Conservation (phyloP, 805 yeast species). For the Vanderwaltozyma polyspora region DNA sequence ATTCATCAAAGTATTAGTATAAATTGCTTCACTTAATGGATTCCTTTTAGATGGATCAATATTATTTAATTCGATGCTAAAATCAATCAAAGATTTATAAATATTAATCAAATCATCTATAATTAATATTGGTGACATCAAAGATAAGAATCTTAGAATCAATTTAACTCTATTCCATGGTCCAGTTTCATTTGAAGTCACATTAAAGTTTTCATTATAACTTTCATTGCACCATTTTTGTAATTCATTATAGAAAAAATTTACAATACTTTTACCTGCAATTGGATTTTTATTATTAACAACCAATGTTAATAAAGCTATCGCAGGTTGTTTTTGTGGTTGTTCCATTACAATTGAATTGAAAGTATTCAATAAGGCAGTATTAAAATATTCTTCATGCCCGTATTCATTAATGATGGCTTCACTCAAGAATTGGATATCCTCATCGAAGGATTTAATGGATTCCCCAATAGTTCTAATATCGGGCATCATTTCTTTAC, state of each 20-base stretch:
- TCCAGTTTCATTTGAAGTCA: conserved; percentile 36
- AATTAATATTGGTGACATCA: conserved; percentile 50
- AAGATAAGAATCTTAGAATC: conserved; percentile 55
- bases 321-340: conserved; percentile 76
- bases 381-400: conserved; percentile 47
- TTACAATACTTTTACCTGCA: conserved; percentile 60
- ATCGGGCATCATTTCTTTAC: conserved; percentile 39
- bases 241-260: conserved; percentile 53
- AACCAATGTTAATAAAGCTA: conserved; percentile 55
- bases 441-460: conserved; percentile 40
- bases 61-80: conserved; percentile 47
- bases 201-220: conserved; percentile 16
- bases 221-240: conserved; percentile 41
- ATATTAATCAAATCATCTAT: conserved; percentile 39
- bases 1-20: conserved; percentile 46
- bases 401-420: conserved; percentile 59
- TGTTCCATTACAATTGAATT: conserved; percentile 70
- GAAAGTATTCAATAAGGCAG: conserved; percentile 49
- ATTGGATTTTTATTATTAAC: conserved; percentile 53
- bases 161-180: conserved; percentile 63
- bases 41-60: conserved; percentile 30
- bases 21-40: conserved; percentile 59
- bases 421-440: conserved; percentile 53
- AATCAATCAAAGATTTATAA: conserved; percentile 40
- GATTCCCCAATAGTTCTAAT: conserved; percentile 53